Percentiles rank a stretch among this genome's conserved stretches.
phyloP scores from a whole-genome alignment of 805 yeast species.

The Jamesozyma piceae region DNA sequence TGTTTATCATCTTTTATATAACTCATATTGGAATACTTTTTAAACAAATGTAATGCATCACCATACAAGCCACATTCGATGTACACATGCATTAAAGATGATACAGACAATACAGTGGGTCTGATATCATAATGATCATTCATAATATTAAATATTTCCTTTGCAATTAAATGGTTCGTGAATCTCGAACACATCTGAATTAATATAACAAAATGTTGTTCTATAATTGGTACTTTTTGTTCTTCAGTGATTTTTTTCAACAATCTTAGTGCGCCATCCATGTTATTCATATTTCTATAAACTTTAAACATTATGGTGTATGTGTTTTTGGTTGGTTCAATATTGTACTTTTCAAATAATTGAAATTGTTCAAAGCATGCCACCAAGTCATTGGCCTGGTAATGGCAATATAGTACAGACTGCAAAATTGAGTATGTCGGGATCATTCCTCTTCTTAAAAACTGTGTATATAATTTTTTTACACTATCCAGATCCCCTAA shows the following conservation, averaged over 20 bases:
- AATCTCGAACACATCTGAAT: conserved; percentile 22
- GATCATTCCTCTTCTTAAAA: conserved; percentile 36
- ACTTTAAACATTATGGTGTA: conserved; percentile 25
- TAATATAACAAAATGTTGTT: conserved; percentile 20
- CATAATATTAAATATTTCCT: conserved; percentile 27
- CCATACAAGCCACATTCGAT: conserved; percentile 15
- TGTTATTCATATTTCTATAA: conserved; percentile 17
- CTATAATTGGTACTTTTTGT: conserved; percentile 12
- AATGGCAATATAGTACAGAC: conserved; percentile 21
- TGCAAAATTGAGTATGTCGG: conserved; percentile 34
- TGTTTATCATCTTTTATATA: conserved; percentile 1
- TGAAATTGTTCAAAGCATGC: conserved; percentile 25
- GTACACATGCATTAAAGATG: conserved; percentile 24
- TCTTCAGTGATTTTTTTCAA: conserved; percentile 23
- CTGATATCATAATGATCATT: conserved; percentile 19
- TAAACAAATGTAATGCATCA: conserved; percentile 16
- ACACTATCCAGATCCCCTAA: conserved; percentile 41
- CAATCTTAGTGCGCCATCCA: conserved; percentile 27
- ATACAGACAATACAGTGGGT: conserved; percentile 21
- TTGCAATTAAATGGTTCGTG: conserved; percentile 23
- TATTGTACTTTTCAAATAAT: conserved; percentile 22
- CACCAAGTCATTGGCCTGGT: conserved; percentile 15
- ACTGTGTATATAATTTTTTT: conserved; percentile 40
- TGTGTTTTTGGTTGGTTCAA: conserved; percentile 21
- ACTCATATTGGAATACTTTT: conserved; percentile 9